Conservation (phyloP, 2,329 filamentous ascomycete species). For the Alternaria arborescens region DNA sequence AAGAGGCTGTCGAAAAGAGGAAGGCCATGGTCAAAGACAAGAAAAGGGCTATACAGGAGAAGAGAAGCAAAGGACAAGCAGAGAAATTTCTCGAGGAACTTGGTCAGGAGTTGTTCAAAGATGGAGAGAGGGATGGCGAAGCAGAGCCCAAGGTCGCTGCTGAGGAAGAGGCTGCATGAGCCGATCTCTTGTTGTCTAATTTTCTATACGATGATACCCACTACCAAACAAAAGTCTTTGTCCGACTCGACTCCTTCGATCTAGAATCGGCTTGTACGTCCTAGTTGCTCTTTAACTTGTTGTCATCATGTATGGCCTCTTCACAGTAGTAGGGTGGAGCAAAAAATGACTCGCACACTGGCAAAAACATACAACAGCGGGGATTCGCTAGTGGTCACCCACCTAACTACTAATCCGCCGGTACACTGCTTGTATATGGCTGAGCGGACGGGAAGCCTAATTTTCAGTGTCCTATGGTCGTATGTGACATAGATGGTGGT, state of each 20-base stretch:
- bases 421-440: not conserved
- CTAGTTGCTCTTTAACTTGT: not conserved
- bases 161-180: conserved; percentile 4
- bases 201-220: conserved; percentile 16
- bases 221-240: not conserved
- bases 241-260: not conserved
- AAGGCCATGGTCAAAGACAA: conserved; percentile 69
- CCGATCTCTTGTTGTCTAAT: not conserved
- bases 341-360: not conserved
- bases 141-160: not conserved
- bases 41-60: conserved; percentile 67
- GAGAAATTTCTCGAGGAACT: conserved; percentile 74
- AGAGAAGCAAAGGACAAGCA: conserved; percentile 70
- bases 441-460: not conserved
- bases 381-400: not conserved
- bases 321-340: not conserved
- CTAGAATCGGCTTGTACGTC: not conserved
- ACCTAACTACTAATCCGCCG: not conserved
- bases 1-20: conserved; percentile 67
- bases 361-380: not conserved
- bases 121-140: not conserved
- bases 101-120: conserved; percentile 39
- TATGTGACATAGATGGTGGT: not conserved
- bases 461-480: not conserved
- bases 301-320: not conserved